Conservation (phyloP, 108 stramenopile species). For the Conticribra guillardii region DNA sequence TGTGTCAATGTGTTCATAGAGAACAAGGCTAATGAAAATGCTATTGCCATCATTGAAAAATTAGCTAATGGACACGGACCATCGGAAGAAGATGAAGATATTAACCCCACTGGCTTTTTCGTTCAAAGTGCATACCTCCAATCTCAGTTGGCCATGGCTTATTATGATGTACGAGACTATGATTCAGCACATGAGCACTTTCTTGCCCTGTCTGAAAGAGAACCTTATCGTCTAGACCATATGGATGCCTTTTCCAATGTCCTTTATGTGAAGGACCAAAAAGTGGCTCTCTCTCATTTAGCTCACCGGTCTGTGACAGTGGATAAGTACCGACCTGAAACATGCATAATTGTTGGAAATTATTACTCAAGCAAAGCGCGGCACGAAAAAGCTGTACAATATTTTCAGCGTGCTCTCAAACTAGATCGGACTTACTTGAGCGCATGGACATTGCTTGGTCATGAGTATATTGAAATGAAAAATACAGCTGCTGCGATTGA, state of each 20-base stretch:
- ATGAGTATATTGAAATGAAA: conserved; percentile 97
- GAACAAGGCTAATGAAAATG: conserved; percentile 85
- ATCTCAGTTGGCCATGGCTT: conserved; percentile 79
- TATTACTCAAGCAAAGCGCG: conserved; percentile 95
- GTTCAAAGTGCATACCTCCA: conserved; percentile 76
- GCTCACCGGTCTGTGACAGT: conserved; percentile 89
- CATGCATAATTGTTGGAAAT: conserved; percentile 97
- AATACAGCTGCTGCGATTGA: conserved; percentile 97
- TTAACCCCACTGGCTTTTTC: conserved; percentile 49
- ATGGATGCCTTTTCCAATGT: conserved; percentile 95
- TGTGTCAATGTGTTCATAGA: conserved; percentile 90
- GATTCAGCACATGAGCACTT: conserved; percentile 89
- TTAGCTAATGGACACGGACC: conserved; percentile 56
- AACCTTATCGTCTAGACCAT: conserved; percentile 90
- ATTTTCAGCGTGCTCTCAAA: conserved; percentile 94
- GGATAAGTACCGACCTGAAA: conserved; percentile 95
- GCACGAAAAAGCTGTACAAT: conserved; percentile 95
- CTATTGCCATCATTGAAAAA: conserved; percentile 68
- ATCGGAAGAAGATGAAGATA: conserved; percentile 7
- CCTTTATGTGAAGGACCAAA: conserved; percentile 95
- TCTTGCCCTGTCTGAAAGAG: conserved; percentile 62
- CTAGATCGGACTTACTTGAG: conserved; percentile 89
- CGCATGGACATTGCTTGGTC: conserved; percentile 99
- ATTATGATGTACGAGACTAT: conserved; percentile 92
- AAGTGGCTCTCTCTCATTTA: conserved; percentile 73